Percentiles rank a stretch among this genome's conserved stretches.
These are phyloP conservation scores for Collybia mongolica DNA, from an alignment of 768 basidiomycete genomes.

Conservation along the genomic window DNA sequence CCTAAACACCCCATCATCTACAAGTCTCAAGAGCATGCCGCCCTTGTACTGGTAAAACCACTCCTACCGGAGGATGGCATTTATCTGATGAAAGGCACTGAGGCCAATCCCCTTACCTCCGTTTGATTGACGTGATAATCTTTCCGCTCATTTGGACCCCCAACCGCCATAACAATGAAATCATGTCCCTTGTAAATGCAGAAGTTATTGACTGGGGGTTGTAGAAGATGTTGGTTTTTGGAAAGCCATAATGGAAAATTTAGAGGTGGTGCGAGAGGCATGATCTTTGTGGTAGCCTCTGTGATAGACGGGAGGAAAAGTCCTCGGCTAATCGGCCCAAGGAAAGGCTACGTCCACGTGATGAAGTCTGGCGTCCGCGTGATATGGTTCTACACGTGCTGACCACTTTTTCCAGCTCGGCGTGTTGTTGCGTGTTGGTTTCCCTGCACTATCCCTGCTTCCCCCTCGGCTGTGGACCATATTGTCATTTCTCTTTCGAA, in stretches of 20 bases:
- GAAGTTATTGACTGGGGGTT: slow-evolving; percentile 93
- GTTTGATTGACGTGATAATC: slow-evolving; percentile 97
- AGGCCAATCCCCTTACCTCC: slow-evolving; percentile 49
- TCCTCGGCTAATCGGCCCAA: not conserved
- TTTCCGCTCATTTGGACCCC: slow-evolving; percentile 91
- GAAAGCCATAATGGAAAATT: slow-evolving; percentile 90
- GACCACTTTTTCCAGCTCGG: slow-evolving; percentile 12
- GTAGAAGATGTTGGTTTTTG: slow-evolving; percentile 75
- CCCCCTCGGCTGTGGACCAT: not conserved
- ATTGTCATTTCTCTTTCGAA: not conserved
- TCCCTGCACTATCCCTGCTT: not conserved
- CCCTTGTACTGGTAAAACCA: slow-evolving; percentile 99
- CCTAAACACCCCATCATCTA: slow-evolving; percentile 75
- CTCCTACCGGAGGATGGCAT: slow-evolving; percentile 49
- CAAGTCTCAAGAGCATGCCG: slow-evolving; percentile 83
- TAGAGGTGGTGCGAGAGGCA: slow-evolving; percentile 79
- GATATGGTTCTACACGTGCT: slow-evolving; percentile 19
- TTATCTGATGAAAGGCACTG: not conserved
- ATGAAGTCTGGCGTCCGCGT: slow-evolving; percentile 14
- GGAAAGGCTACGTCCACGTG: slow-evolving; percentile 12
- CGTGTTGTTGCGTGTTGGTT: slow-evolving; percentile 10
- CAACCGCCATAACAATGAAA: slow-evolving; percentile 94
- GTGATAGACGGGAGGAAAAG: not conserved
- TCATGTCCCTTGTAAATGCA: slow-evolving; percentile 82
- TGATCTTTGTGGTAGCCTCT: slow-evolving; percentile 23